Percentiles rank a stretch among this genome's conserved stretches.
phyloP scores from a whole-genome alignment of 805 yeast species.

The Jamesozyma jinghongensis region DNA sequence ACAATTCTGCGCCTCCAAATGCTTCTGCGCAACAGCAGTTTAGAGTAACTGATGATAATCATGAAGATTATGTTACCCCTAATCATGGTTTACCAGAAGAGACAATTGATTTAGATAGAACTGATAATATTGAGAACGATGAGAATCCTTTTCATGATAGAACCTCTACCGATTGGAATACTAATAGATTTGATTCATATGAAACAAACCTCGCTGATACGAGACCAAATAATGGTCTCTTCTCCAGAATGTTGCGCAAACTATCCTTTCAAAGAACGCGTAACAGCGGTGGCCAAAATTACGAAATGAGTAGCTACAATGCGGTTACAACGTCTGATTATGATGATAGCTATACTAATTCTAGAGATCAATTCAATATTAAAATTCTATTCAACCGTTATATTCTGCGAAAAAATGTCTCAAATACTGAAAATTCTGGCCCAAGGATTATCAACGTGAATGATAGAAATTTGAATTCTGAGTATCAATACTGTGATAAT shows the following conservation, averaged over 20 bases:
- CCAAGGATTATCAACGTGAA: slow-evolving; percentile 65
- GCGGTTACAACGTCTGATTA: slow-evolving; percentile 15
- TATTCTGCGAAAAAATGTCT: slow-evolving; percentile 26
- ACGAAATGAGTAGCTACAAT: slow-evolving; percentile 28
- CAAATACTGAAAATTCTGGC: slow-evolving; percentile 7
- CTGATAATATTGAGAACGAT: slow-evolving; percentile 33
- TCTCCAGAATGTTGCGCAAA: slow-evolving; percentile 13
- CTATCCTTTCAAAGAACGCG: slow-evolving; percentile 9
- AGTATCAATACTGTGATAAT: slow-evolving; percentile 60
- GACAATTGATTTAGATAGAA: slow-evolving; percentile 27
- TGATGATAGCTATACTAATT: slow-evolving; percentile 24
- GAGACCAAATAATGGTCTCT: slow-evolving; percentile 11
- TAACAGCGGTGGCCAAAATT: slow-evolving; percentile 11
- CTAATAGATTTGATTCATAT: slow-evolving; percentile 5
- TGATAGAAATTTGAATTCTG: slow-evolving; percentile 46
- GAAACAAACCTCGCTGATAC: slow-evolving; percentile 9
- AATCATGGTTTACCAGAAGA: slow-evolving; percentile 25
- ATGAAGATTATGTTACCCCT: slow-evolving; percentile 8
- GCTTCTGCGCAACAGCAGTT: neutral
- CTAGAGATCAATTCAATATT: slow-evolving; percentile 32
- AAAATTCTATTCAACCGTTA: slow-evolving; percentile 32
- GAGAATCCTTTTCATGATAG: slow-evolving; percentile 21
- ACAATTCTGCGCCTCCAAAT: slow-evolving; percentile 9
- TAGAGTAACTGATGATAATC: slow-evolving; percentile 2
- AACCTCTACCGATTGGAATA: slow-evolving; percentile 10